phyloP scores from a whole-genome alignment of 805 yeast species.

The Sugiyamaella mastotermitis region DNA sequence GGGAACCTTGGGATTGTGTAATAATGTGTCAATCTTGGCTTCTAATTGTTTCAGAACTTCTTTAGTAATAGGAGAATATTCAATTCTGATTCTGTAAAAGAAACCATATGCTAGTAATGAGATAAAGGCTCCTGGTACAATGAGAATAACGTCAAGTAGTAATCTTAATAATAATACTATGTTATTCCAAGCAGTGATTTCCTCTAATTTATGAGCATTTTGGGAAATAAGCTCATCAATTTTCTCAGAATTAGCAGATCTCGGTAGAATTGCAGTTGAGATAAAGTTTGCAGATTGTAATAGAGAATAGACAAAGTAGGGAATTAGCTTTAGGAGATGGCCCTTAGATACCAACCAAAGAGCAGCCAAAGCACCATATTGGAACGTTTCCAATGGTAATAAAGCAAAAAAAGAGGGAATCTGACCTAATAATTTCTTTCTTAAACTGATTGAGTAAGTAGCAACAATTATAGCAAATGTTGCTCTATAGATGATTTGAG shows the following conservation, averaged over 20 bases:
- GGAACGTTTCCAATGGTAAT: slow-evolving; percentile 72
- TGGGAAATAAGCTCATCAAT: slow-evolving; percentile 7
- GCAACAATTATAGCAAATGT: slow-evolving; percentile 19
- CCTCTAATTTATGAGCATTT: slow-evolving; percentile 8
- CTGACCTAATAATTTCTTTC: slow-evolving; percentile 46
- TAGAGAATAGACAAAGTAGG: slow-evolving; percentile 64
- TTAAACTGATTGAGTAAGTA: slow-evolving; percentile 23
- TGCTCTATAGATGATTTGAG: slow-evolving; percentile 24
- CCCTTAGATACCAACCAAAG: slow-evolving; percentile 54
- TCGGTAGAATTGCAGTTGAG: slow-evolving; percentile 11
- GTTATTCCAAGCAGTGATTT: slow-evolving; percentile 13
- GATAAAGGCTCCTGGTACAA: slow-evolving; percentile 59
- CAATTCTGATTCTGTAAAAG: slow-evolving; percentile 69
- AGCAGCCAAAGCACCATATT: slow-evolving; percentile 50
- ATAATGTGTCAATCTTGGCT: slow-evolving; percentile 47
- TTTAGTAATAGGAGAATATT: slow-evolving; percentile 62
- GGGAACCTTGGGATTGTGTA: slow-evolving; percentile 46
- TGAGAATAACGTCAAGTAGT: slow-evolving; percentile 43
- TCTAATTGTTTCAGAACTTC: slow-evolving; percentile 58
- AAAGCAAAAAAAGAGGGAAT: slow-evolving; percentile 59
- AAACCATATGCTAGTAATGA: slow-evolving; percentile 40
- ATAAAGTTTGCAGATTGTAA: slow-evolving; percentile 70
- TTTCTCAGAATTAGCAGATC: slow-evolving; percentile 1
- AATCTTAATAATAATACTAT: slow-evolving; percentile 30
- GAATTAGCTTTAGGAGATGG: slow-evolving; percentile 56